Conservation (phyloP, 495 filamentous ascomycete species). For the Penicillium ucsense region DNA sequence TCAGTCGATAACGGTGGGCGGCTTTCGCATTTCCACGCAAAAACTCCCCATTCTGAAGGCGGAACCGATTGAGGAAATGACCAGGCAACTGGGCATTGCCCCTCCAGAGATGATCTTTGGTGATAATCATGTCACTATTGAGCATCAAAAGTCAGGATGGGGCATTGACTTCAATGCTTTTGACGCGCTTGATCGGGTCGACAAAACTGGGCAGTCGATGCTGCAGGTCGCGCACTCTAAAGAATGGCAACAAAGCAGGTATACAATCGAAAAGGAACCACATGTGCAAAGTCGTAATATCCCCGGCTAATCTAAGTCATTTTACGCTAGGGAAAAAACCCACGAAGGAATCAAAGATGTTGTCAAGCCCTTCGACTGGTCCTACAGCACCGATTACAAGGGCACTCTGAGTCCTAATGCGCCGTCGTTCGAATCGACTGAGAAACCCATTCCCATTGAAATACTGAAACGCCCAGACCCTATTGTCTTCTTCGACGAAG, state of each 20-base stretch:
- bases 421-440: conserved; percentile 39
- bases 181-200: conserved; percentile 78
- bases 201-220: conserved; percentile 87
- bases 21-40: conserved; percentile 64
- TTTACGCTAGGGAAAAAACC: conserved; percentile 56
- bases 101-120: conserved; percentile 99
- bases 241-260: conserved; percentile 79
- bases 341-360: conserved; percentile 87
- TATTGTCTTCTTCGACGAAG: conserved; percentile 89
- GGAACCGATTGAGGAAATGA: conserved; percentile 81
- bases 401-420: conserved; percentile 45
- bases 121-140: conserved; percentile 72
- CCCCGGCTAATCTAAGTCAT: background rate
- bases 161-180: conserved; percentile 69
- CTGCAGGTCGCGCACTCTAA: conserved; percentile 85
- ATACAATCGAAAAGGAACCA: background rate
- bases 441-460: conserved; percentile 66
- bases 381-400: conserved; percentile 77
- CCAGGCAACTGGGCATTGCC: conserved; percentile 64
- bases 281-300: background rate
- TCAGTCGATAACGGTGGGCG: conserved; percentile 37
- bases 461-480: conserved; percentile 78
- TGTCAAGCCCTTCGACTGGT: conserved; percentile 96
- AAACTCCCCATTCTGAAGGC: conserved; percentile 91
- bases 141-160: conserved; percentile 63